Base-by-base conservation (phyloP, 345 rosid genomes). In the Salix suchowensis region DNA sequence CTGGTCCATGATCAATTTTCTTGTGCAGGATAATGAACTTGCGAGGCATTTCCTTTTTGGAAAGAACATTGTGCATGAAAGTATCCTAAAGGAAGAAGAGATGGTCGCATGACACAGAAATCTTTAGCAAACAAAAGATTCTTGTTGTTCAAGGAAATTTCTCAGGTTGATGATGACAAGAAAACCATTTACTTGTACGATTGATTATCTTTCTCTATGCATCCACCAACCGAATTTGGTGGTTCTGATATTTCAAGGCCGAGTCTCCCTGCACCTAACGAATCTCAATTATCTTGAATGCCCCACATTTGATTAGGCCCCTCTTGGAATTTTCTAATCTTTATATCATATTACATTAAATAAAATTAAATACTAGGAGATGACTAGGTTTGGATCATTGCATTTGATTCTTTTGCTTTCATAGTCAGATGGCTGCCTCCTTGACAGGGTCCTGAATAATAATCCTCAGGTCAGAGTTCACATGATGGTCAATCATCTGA, bases 141-240 rank as follows among this genome's bases (percentile, higher is more conserved):
- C 4, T 79, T 74, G 76, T 72, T 70, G 71, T 61, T 67, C 16
- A 6, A 70, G 85, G 85, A 79, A 67, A 77, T 80, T 73, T 61
- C 70, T 1, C 36, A 60, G 80, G 80, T 76, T 78, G 82, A 69
- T 58, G 67, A 77, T 81, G 81, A 78, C 79, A 73, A 80, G 84
- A 84, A 77, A 72, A 68, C 73, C 74, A 55, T 28, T 48, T 65
- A 24, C 4, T 58, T 3, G 54, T 58, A 76, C 73, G 39, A 73
- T 69, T 67, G 39, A 73, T 72, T 67, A 28, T 36, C 62, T 55
- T 34, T 39, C 23, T 70, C 28, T 40, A 71, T 48, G 72, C 73
- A 70, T 60, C 74, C 36, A 67, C 37, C 24, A 37, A 48, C 36
- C 16, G 0, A 19, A 12, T 64, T 30, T 42, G 81, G 71, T 42